Evolutionary conservation across 1,139 yeast genomes (phyloP).

Genomic region (Candida gigantensis): DNA sequence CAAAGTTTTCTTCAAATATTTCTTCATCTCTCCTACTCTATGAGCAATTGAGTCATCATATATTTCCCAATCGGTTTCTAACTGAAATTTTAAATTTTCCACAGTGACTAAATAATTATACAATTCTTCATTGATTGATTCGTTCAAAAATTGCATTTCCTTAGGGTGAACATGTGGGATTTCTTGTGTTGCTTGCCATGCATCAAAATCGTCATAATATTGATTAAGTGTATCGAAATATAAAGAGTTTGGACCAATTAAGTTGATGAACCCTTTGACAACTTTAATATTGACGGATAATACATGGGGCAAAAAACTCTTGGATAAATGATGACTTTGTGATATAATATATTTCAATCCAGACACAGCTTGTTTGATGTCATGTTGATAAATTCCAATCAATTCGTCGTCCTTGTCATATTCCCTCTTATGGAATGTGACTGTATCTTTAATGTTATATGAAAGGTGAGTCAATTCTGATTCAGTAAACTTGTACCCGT

Average conservation of each 20-base stretch:
- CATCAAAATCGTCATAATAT: slow-evolving; percentile 39
- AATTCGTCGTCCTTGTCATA: slow-evolving; percentile 44
- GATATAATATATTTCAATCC: slow-evolving; percentile 43
- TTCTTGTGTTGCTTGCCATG: slow-evolving; percentile 31
- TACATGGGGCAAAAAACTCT: slow-evolving; percentile 35
- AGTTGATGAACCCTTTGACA: slow-evolving; percentile 30
- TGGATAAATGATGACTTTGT: slow-evolving; percentile 38
- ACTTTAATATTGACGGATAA: slow-evolving; percentile 36
- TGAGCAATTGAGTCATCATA: slow-evolving; percentile 31
- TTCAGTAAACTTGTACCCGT: slow-evolving; percentile 14
- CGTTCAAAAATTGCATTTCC: slow-evolving; percentile 31
- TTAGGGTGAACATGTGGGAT: slow-evolving; percentile 42
- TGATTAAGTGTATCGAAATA: slow-evolving; percentile 46
- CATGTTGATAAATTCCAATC: slow-evolving; percentile 45
- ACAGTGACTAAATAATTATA: slow-evolving; percentile 31
- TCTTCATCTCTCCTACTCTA: slow-evolving; percentile 41
- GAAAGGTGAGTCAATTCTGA: slow-evolving; percentile 13
- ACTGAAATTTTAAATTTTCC: slow-evolving; percentile 29
- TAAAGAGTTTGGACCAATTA: slow-evolving; percentile 43
- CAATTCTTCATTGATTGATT: slow-evolving; percentile 33
- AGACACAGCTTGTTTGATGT: slow-evolving; percentile 39
- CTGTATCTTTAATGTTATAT: slow-evolving; percentile 15
- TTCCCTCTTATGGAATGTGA: slow-evolving; percentile 22
- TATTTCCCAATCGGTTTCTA: slow-evolving; percentile 33
- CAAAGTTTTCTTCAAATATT: slow-evolving; percentile 35